A percentile compares a stretch with the other conserved stretches of the same genome.
Conservation (phyloP, 805 yeast genomes). For the Candida khao-thaluensis region DNA sequence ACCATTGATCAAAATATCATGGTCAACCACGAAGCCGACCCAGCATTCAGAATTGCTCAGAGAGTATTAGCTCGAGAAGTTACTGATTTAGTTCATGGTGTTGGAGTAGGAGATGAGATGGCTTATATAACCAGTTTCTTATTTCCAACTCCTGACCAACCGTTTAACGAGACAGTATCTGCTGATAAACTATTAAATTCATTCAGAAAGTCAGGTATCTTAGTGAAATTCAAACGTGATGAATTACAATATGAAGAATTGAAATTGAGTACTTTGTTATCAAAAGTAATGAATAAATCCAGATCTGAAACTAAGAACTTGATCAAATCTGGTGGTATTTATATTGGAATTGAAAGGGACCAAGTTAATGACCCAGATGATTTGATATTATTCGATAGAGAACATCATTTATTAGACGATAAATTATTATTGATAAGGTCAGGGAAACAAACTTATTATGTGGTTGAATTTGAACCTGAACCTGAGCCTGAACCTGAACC, state of each 20-base stretch:
- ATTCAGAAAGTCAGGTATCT: conserved; percentile 58
- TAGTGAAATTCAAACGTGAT: conserved; percentile 33
- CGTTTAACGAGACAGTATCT: conserved; percentile 44
- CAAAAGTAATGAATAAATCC: conserved; percentile 47
- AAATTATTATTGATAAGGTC: conserved; percentile 62
- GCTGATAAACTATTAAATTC: conserved; percentile 53
- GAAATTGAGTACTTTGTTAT: conserved; percentile 54
- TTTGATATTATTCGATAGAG: conserved; percentile 45
- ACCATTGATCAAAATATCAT: conserved; percentile 54
- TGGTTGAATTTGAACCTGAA: conserved; percentile 46
- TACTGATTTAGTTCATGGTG: conserved; percentile 84
- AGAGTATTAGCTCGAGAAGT: conserved; percentile 76
- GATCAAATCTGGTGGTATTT: conserved; percentile 70
- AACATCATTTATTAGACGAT: conserved; percentile 53
- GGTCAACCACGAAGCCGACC: conserved; percentile 51
- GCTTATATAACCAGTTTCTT: conserved; percentile 64
- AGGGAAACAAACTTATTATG: conserved; percentile 70
- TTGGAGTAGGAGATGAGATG: conserved; percentile 68
- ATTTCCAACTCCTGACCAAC: conserved; percentile 56
- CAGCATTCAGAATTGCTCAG: conserved; percentile 74
- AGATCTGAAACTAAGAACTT: conserved; percentile 60
- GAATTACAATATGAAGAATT: conserved; percentile 35
- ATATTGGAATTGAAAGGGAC: conserved; percentile 58
- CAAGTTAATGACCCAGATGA: conserved; percentile 52
- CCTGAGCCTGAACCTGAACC: too few relatives aligned